Evolutionary conservation across 2,329 filamentous ascomycete genomes (phyloP).

Genomic region (Sporothrix phasma): DNA sequence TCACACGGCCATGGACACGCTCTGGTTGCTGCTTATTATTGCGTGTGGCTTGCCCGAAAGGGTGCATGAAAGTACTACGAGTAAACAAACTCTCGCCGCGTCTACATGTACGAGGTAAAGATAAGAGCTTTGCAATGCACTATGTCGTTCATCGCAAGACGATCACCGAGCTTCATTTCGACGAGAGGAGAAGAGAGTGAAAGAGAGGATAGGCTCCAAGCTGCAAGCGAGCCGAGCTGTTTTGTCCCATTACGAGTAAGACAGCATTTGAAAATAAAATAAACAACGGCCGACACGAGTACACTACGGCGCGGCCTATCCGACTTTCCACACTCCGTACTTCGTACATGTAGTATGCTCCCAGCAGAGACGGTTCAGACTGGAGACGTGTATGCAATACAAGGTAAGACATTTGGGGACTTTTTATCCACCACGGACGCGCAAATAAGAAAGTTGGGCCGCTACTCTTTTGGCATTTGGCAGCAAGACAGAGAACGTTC

Average conservation of each 20-base stretch:
- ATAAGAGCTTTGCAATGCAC: background rate
- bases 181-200: background rate
- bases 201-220: background rate
- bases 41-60: too few relatives aligned
- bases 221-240: background rate
- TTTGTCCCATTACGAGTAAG: background rate
- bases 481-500: background rate
- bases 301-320: background rate
- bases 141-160: background rate
- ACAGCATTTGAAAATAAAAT: background rate
- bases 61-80: too few relatives aligned
- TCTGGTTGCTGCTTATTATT: background rate
- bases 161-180: slow-evolving; percentile 6
- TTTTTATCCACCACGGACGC: background rate
- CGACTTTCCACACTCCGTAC: background rate
- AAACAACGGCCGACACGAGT: background rate
- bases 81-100: background rate
- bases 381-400: background rate
- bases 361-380: background rate
- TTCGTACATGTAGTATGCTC: background rate
- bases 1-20: background rate
- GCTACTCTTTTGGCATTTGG: background rate
- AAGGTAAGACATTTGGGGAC: background rate
- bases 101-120: background rate
- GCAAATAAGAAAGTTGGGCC: background rate